phyloP scores from a whole-genome alignment of 106 monocot species.

The Xerophyta viscosa region DNA sequence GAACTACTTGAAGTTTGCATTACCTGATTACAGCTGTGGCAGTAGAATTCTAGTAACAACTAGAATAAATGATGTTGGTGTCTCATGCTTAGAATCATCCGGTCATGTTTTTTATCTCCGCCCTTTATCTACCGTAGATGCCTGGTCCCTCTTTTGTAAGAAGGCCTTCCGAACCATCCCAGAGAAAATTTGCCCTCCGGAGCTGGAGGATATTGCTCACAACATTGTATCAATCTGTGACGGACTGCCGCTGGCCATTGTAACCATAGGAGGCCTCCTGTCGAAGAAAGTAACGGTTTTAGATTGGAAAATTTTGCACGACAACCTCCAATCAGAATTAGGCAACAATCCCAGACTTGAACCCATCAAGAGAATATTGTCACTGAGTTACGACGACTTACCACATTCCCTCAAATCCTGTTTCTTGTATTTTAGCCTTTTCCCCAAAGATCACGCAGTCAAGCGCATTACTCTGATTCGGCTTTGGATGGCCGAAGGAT shows the following conservation, averaged over 20 bases:
- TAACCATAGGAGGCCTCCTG: slow-evolving; percentile 18
- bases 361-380: slow-evolving; percentile 14
- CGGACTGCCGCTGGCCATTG: slow-evolving; percentile 22
- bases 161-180: slow-evolving; percentile 12
- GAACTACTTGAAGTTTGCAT: slow-evolving; percentile 8
- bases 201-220: background rate
- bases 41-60: slow-evolving; percentile 30
- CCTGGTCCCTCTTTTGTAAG: slow-evolving; percentile 13
- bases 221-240: slow-evolving; percentile 12
- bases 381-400: slow-evolving; percentile 22
- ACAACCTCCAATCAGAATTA: slow-evolving; percentile 9
- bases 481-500: slow-evolving; percentile 37
- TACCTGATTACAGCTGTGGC: slow-evolving; percentile 13
- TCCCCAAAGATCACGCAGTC: slow-evolving; percentile 17
- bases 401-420: slow-evolving; percentile 24
- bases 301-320: slow-evolving; percentile 7
- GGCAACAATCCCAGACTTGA: slow-evolving; percentile 12
- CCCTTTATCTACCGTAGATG: slow-evolving; percentile 2
- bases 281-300: slow-evolving; percentile 7
- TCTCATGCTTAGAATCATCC: background rate
- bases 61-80: slow-evolving; percentile 8
- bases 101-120: slow-evolving; percentile 6
- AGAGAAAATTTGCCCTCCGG: slow-evolving; percentile 5
- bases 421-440: slow-evolving; percentile 31
- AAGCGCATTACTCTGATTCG: slow-evolving; percentile 19